Evolutionary conservation across 495 filamentous ascomycete genomes (phyloP).

Genomic region (Aspergillus avenaceus): DNA sequence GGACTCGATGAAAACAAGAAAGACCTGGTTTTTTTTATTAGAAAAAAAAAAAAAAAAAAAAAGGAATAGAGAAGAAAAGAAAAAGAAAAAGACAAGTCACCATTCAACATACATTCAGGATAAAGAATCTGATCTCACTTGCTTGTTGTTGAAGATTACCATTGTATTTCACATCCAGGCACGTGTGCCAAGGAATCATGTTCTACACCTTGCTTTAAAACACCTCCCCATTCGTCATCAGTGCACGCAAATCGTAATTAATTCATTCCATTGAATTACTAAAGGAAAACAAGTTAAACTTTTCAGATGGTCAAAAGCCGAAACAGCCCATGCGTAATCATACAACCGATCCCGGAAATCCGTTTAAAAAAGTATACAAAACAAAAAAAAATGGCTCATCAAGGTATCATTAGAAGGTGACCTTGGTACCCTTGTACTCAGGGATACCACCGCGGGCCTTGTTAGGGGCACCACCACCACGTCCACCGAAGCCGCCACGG

Average conservation of each 20-base stretch:
- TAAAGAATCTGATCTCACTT: background rate
- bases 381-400: slow-evolving; percentile 1
- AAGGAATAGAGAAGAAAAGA: slow-evolving; percentile 4
- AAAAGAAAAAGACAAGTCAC: slow-evolving; percentile 1
- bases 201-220: background rate
- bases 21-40: background rate
- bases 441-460: slow-evolving; percentile 72
- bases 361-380: background rate
- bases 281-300: slow-evolving; percentile 3
- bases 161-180: too few relatives aligned
- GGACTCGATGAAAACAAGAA: background rate
- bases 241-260: too few relatives aligned
- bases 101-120: slow-evolving; percentile 6
- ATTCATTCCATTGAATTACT: background rate
- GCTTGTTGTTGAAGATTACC: too few relatives aligned
- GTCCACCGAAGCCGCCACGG: slow-evolving; percentile 51
- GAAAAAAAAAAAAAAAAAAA: background rate
- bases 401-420: slow-evolving; percentile 64
- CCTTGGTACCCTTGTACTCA: slow-evolving; percentile 89
- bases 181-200: too few relatives aligned
- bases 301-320: slow-evolving; percentile 3
- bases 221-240: too few relatives aligned
- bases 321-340: slow-evolving; percentile 1
- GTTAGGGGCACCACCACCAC: slow-evolving; percentile 45
- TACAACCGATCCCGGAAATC: background rate